These are phyloP conservation scores for Leccinellum albellum DNA, from an alignment of 768 basidiomycete genomes.

Conservation along the genomic window DNA sequence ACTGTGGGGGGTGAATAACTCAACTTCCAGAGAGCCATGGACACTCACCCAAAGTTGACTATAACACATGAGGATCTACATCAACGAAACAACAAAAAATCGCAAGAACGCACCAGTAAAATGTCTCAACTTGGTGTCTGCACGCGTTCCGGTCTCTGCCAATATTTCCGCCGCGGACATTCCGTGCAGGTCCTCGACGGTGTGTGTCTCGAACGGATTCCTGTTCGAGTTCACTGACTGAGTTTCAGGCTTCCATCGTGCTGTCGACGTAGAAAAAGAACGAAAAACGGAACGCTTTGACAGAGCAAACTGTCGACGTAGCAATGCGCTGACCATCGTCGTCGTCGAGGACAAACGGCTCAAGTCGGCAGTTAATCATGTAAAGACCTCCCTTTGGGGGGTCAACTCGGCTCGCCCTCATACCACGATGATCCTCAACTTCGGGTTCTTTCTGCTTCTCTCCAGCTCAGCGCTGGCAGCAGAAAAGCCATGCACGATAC, in stretches of 20 bases:
- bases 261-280: constrained; percentile 22
- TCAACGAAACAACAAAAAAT: constrained; percentile 1
- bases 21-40: not conserved
- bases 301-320: constrained; percentile 54
- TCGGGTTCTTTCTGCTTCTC: constrained; percentile 2
- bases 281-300: constrained; percentile 29
- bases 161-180: constrained; percentile 78
- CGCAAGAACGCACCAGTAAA: constrained; percentile 69
- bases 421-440: constrained; percentile 3
- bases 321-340: constrained; percentile 62
- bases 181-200: constrained; percentile 82
- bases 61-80: constrained; percentile 5
- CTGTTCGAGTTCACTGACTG: no score
- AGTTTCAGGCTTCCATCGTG: constrained; percentile 20
- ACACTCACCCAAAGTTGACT: constrained; percentile 88
- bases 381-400: constrained; percentile 21
- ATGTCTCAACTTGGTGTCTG: constrained; percentile 83
- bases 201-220: no score
- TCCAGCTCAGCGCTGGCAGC: constrained; percentile 20
- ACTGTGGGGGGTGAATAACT: not conserved
- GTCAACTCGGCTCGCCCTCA: constrained; percentile 15
- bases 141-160: constrained; percentile 63
- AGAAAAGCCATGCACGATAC: constrained; percentile 61
- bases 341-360: constrained; percentile 26
- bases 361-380: constrained; percentile 21